Evolutionary conservation across 2,329 filamentous ascomycete genomes (phyloP), one percentile per base, ranked within the genome.

Genomic region (Elsinoe ampelina): DNA sequence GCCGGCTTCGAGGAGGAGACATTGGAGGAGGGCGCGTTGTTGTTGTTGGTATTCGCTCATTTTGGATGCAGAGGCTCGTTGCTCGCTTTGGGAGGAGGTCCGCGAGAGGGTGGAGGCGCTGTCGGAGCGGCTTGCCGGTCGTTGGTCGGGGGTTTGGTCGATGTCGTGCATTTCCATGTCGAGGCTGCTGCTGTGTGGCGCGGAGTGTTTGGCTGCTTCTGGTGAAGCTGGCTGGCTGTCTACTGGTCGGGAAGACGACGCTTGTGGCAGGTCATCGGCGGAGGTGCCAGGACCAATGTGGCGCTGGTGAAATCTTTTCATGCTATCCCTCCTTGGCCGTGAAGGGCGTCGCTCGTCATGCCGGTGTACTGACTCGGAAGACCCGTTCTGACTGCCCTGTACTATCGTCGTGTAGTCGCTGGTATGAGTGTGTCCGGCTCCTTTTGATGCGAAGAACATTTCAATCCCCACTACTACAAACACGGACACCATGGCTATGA

Each of bases 381-480:
- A 41, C 22, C 41, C 43, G 68, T 58, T 39, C 58, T 59, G 35
- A 62, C 61, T 48, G 68, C 61, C 57, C 66, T 67, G 32, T 67
- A 45, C 62, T 47, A 72, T 61, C 1, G 72, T 72, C 60, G 79
- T 76, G 60, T 78, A 80, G 58, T 79, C 78, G 32, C 70, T 75
- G 11, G 73, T 71, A 65, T 84, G 81, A 48, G 77, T 75, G 66
- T 84, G 81, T 13, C 75, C 75, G 7, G 80, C 81, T 4, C 82
- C 82, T 66, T 79, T 78, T 55, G 85, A 86, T 0, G 89, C 90
- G 63, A 97, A 84, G 68, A 90, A 89, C 73, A 93, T 95, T 70
- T 97, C 92, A 54, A 96, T 80, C 1, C 83, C 81, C 5, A 95
- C 88, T 2, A 96, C 90, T 3, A 87, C 74, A 58, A 95, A 77